These are phyloP conservation scores for Penicillium glabrum DNA, from an alignment of 2,329 filamentous ascomycete species.

Conservation along the genomic window DNA sequence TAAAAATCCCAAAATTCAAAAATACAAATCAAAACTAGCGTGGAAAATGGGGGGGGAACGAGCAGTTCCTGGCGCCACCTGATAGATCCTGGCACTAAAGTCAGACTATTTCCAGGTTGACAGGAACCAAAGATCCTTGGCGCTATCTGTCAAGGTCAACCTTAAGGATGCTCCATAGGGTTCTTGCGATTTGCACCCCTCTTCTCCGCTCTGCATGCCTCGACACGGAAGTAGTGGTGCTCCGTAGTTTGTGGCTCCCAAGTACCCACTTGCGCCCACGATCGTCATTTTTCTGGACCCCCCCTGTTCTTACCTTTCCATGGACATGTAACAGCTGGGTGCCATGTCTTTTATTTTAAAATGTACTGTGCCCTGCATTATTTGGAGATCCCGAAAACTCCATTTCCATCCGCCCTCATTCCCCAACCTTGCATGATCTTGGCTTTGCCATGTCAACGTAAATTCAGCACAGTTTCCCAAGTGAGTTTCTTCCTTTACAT, in stretches of 20 bases:
- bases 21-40: conserved; percentile 7
- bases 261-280: conserved; percentile 23
- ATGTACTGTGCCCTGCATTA: conserved; percentile 26
- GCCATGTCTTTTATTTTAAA: conserved; percentile 18
- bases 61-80: conserved; percentile 18
- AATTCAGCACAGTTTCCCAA: conserved; percentile 21
- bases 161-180: conserved; percentile 19
- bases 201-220: conserved; percentile 24
- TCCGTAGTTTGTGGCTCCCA: conserved; percentile 23
- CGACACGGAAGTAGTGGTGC: conserved; percentile 10
- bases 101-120: conserved; percentile 16
- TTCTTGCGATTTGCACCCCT: conserved; percentile 15
- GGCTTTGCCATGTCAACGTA: conserved; percentile 24
- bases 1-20: not conserved
- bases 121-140: conserved; percentile 22
- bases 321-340: conserved; percentile 25
- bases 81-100: conserved; percentile 21
- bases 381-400: conserved; percentile 14
- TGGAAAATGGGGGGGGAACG: conserved; percentile 6
- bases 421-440: conserved; percentile 28
- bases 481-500: conserved; percentile 15
- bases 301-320: conserved; percentile 30
- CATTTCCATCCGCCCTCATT: conserved; percentile 21
- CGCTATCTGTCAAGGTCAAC: conserved; percentile 25
- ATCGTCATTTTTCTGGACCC: conserved; percentile 30